These are phyloP conservation scores for Suillus plorans DNA, from an alignment of 768 basidiomycete species.

Conservation along the genomic window DNA sequence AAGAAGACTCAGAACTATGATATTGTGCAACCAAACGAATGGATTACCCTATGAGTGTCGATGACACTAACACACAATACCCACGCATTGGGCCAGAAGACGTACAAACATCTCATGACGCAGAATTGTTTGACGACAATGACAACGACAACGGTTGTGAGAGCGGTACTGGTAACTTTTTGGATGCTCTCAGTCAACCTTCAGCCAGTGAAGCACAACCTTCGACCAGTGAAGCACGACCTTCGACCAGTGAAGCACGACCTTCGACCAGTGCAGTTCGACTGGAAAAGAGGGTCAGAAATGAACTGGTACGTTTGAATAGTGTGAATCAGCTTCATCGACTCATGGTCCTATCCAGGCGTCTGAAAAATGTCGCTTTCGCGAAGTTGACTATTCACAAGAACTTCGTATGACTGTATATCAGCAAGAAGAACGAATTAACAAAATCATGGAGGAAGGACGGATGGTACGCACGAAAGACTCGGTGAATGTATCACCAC, in stretches of 20 bases:
- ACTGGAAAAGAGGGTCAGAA: neutral
- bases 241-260: too few species aligned
- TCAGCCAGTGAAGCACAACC: too few species aligned
- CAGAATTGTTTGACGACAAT: neutral
- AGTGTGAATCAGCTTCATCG: neutral
- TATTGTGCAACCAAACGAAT: neutral
- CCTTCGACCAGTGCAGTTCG: neutral
- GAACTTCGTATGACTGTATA: neutral
- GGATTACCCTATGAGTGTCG: neutral
- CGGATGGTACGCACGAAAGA: too few species aligned
- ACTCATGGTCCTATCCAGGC: neutral
- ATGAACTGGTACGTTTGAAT: neutral
- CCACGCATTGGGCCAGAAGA: neutral
- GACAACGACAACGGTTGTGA: neutral
- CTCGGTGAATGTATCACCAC: too few species aligned
- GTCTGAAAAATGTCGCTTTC: neutral
- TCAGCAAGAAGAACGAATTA: neutral
- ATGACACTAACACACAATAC: neutral
- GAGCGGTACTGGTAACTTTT: neutral
- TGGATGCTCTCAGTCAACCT: neutral
- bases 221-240: too few species aligned
- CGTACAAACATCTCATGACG: neutral
- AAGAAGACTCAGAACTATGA: neutral
- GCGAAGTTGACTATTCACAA: conserved; percentile 5
- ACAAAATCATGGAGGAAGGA: neutral